Percentiles rank a stretch among this genome's conserved stretches.
Conservation (phyloP, 2,329 filamentous ascomycete species). For the Chaetomium strumarium region DNA sequence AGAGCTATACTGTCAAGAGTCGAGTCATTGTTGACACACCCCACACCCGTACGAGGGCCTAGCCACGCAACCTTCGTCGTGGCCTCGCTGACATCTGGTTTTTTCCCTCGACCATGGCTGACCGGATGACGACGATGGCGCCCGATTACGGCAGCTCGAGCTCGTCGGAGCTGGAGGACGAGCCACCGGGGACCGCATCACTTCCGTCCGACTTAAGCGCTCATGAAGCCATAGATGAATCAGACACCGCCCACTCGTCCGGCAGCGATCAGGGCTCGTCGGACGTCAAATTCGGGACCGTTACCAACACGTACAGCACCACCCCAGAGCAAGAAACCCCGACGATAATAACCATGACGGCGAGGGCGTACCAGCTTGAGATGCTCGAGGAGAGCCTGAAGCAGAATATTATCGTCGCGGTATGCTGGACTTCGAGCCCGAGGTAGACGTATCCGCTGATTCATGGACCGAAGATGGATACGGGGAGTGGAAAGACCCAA, state of each 20-base stretch:
- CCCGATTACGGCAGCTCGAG: conserved; percentile 11
- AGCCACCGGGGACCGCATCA: not conserved
- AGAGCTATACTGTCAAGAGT: not conserved
- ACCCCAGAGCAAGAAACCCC: conserved; percentile 19
- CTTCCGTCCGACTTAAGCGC: no score
- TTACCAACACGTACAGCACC: conserved; percentile 3
- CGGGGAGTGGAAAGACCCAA: conserved; percentile 72
- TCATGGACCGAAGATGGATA: conserved; percentile 58
- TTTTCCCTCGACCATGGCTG: not conserved
- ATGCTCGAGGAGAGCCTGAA: conserved; percentile 67
- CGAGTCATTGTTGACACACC: not conserved
- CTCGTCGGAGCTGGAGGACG: conserved; percentile 14
- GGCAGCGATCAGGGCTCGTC: not conserved
- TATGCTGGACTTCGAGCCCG: conserved; percentile 29
- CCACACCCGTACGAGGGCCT: no score
- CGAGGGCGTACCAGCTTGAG: conserved; percentile 65
- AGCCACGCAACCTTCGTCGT: conserved; percentile 10
- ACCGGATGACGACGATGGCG: conserved; percentile 9
- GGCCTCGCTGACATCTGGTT: not conserved
- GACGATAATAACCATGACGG: conserved; percentile 31
- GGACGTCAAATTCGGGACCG: not conserved
- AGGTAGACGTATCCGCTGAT: conserved; percentile 1
- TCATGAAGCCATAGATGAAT: not conserved
- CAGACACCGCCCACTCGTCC: not conserved
- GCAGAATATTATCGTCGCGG: conserved; percentile 65